Evolutionary conservation across 2,329 filamentous ascomycete genomes (phyloP), one percentile per base, ranked within the genome.

Genomic region (Pestalotiopsis sp.): DNA sequence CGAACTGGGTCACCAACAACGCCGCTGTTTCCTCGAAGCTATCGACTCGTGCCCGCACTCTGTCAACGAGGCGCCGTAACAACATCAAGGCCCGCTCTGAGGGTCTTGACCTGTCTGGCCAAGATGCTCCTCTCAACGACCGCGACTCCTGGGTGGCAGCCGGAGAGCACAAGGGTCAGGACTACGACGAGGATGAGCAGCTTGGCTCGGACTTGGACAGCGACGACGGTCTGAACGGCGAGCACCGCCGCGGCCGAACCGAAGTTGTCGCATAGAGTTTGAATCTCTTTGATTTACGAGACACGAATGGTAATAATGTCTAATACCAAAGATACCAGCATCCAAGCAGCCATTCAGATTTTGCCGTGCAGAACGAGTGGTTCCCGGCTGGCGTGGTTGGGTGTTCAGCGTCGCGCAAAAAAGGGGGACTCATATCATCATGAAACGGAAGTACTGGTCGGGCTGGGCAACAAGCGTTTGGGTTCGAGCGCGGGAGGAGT

Each of bases 1-100:
- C 94, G 80, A 98, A 97, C 86, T 99, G 96, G 96, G 94, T 98
- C 52, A 89, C 90, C 68, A 91, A 94, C 76, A 96, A 97, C 78
- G 95, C 96, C 5, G 91, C 93, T 60, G 94, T 99, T 74, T 92
- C 88, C 68, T 91, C 95, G 72, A 95, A 93, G 80, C 90, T 99
- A 63, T 97, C 94, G 4, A 92, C 91, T 20, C 93, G 96, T 69
- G 90, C 95, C 56, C 93, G 95, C 74, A 97, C 92, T 17, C 88
- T 98, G 45, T 97, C 93, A 60, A 93, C 94, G 80, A 92, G 95
- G 74, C 92, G 94, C 73, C 90, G 91, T 69, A 91, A 91, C 79
- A 91, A 92, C 79, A 89, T 92, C 77, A 86, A 85, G 73, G 87
- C 87, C 70, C 87, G 89, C 72, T 87, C 89, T 69, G 77, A 95